phyloP scores from a whole-genome alignment of 345 rosid genomes.

The Theobroma cacao region DNA sequence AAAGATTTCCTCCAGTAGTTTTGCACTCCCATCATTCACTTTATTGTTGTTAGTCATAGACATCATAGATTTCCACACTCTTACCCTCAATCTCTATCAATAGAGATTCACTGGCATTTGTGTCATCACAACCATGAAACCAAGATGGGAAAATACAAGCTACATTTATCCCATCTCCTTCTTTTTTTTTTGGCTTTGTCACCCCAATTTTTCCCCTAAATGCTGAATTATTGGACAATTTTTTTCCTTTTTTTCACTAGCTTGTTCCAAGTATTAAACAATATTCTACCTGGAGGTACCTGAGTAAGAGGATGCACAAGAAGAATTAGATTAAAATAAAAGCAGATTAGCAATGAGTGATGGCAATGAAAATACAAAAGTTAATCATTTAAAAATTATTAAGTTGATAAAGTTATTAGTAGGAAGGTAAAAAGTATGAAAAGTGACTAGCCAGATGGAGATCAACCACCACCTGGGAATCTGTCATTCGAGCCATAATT shows the following conservation, averaged over 20 bases:
- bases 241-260: neutral
- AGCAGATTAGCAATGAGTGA: neutral
- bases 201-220: neutral
- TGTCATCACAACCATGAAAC: neutral
- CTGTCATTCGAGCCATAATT: neutral
- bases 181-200: neutral
- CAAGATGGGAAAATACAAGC: neutral
- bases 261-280: neutral
- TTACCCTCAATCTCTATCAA: neutral
- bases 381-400: neutral
- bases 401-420: neutral
- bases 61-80: neutral
- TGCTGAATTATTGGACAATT: neutral
- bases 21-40: neutral
- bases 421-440: constrained; percentile 6
- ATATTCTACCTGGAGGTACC: neutral
- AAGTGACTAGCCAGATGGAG: constrained; percentile 6
- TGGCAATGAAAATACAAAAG: neutral
- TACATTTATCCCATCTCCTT: neutral
- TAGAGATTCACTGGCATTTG: neutral
- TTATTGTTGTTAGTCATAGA: neutral
- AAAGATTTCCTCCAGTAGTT: neutral
- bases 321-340: neutral
- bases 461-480: neutral
- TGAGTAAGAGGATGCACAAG: neutral